Percentiles rank a stretch among this genome's conserved stretches.
These are phyloP conservation scores for Russula brevipes DNA, from an alignment of 768 basidiomycete genomes.

Conservation along the genomic window DNA sequence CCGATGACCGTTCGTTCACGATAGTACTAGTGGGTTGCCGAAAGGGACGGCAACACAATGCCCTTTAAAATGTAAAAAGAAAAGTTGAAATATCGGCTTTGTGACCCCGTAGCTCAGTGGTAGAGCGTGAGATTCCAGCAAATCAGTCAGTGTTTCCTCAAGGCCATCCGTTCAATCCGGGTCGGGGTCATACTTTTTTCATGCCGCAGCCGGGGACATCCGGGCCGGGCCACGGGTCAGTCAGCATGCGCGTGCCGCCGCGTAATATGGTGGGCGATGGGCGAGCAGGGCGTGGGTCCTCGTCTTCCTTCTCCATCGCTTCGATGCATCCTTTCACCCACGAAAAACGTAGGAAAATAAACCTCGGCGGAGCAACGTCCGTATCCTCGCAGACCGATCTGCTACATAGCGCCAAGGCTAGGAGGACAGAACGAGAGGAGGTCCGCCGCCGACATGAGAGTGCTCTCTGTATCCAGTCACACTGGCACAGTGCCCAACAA, in stretches of 20 bases:
- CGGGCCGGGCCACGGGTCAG: neutral
- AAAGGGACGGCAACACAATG: no score
- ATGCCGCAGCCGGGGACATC: neutral
- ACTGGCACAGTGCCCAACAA: constrained; percentile 56
- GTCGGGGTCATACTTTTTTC: constrained; percentile 10
- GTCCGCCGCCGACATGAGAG: constrained; percentile 51
- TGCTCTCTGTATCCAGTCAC: constrained; percentile 59
- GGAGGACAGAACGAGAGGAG: constrained; percentile 53
- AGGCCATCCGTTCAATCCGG: constrained; percentile 25
- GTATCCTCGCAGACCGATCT: constrained; percentile 51
- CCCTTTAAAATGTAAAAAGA: no score
- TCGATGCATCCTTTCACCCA: constrained; percentile 44
- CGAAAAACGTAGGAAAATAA: constrained; percentile 57
- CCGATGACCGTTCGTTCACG: no score
- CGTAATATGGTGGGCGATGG: constrained; percentile 5
- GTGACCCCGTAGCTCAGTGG: constrained; percentile 14
- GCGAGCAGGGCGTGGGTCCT: neutral
- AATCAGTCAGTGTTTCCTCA: neutral
- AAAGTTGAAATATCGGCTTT: neutral
- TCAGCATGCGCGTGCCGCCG: constrained; percentile 1
- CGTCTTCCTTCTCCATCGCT: neutral
- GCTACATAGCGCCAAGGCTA: constrained; percentile 56
- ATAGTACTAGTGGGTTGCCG: no score
- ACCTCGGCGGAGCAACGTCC: constrained; percentile 62
- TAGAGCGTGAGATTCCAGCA: constrained; percentile 15